Evolutionary conservation across 441 rosid genomes (phyloP), one percentile per base, ranked within the genome.

Genomic region (Adansonia gregorii): DNA sequence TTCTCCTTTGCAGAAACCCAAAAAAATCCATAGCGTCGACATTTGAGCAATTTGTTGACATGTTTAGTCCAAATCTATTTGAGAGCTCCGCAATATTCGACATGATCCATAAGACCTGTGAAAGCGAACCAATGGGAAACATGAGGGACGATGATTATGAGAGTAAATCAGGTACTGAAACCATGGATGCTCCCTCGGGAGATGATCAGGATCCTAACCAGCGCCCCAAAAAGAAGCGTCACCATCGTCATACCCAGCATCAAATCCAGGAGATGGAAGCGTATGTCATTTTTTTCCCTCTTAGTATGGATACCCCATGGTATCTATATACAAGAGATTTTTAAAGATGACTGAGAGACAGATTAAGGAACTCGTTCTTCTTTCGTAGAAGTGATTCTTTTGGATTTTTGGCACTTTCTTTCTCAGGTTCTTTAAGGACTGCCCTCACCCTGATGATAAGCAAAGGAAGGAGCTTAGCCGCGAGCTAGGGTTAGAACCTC

Each of bases 381-480:
- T 35, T 35, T 35, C 4, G 27, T 4, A 35, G 39, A 35, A 35
- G 3, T 35, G 39, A 35, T 35, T 3, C 17, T 8, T 55, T 55
- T n/a, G 9, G 8, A n/a, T 6, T n/a, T 55, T 55, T 55, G 22
- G n/a, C 8, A 12, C 17, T 51, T 69, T 27, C 12, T 56, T 71
- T 48, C 52, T 12, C 77, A 96, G 99, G 35, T 96, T 94, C 82
- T 96, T 96, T 85, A 93, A 92, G 83, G 97, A 93, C 77, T 94
- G 94, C 68, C 99, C 98, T 55, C 99, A 94, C 77, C 99, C 99
- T 0, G 99, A 93, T 79, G 99, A 94, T 75, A 96, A 96, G 87
- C 98, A 94, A 83, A 78, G 99, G 65, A 96, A 96, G 81, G 98
- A 94, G 83, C 84, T 96, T 65, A 85, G 99, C 80, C 90, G 94